Base-by-base conservation (phyloP, 2,329 filamentous ascomycete species). In the Hansfordia pulvinata region DNA sequence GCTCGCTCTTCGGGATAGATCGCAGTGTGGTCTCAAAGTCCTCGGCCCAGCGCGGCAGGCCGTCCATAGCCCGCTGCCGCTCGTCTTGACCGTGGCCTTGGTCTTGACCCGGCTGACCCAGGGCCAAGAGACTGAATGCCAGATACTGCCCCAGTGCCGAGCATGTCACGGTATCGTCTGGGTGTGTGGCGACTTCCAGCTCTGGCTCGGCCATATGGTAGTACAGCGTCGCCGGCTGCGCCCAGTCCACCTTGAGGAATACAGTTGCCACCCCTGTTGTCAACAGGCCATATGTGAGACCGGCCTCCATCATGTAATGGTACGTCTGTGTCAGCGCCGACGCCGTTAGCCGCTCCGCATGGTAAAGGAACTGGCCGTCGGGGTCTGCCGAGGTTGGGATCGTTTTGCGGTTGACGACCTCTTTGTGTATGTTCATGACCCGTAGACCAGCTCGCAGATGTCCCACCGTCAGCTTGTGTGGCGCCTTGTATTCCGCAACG, bases 251-350 rank as follows among this genome's bases (percentile, higher is more conserved):
- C 23, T 44, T 49, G n/a, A 64, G 46, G 30, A 61, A 62, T 17
- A 62, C 50, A 24, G 52, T 53, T 3, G 50, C 46, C 37, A 63
- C 52, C 13, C 54, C 53, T 2, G 53, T 63, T 10, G 45, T 50
- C 19, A 65, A 29, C 15, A 49, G 43, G 9, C 60, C 49, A 32
- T 58, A 60, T 29, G 57, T 48, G 6, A 62, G 43, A 0, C 62
- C 54, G 10, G 41, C 43, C 26, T 56, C 37, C 8, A 67, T 50
- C 51, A 68, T 68, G 38, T 65, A 64, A 19, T 58, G 50, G 35
- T 58, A 67, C 1, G 50, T 54, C 40, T 67, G 54, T 4, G 56
- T 57, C 19, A 67, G 40, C 9, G 60, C 52, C 14, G 59, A 52
- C 7, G 51, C 47, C 0, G 54, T 42, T 5, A 59, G 43, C 31